phyloP scores from a whole-genome alignment of 805 yeast species.

The Lipomyces mesembrius region DNA sequence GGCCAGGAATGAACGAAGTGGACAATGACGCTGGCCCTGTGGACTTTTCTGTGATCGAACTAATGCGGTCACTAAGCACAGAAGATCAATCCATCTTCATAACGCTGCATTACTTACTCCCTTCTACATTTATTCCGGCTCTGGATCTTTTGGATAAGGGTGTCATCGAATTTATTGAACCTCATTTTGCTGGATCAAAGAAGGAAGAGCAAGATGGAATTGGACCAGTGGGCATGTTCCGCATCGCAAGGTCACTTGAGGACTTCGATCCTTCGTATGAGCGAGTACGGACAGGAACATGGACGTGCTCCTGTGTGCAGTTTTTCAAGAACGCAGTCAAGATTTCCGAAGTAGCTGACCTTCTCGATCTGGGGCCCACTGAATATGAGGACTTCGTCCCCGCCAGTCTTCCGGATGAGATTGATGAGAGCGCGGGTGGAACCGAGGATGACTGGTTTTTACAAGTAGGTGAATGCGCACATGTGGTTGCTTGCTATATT shows the following conservation, averaged over 20 bases:
- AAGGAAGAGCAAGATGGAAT: background rate
- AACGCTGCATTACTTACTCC: conserved; percentile 22
- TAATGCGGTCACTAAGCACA: background rate
- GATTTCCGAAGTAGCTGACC: conserved; percentile 7
- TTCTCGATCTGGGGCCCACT: background rate
- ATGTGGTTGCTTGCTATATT: conserved; percentile 24
- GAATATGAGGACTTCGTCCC: conserved; percentile 3
- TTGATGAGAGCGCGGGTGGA: background rate
- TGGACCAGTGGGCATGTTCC: background rate
- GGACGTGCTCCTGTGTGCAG: conserved; percentile 23
- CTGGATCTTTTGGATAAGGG: conserved; percentile 18
- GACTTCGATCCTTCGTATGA: background rate
- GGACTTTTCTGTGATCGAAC: background rate
- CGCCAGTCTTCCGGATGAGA: background rate
- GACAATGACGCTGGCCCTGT: background rate
- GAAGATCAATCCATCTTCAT: conserved; percentile 10
- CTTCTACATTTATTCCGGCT: conserved; percentile 19
- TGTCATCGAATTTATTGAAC: conserved; percentile 11
- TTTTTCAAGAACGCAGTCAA: conserved; percentile 17
- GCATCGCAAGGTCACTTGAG: background rate
- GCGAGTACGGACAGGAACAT: conserved; percentile 15
- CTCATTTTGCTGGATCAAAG: background rate
- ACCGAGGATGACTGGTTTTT: conserved; percentile 11
- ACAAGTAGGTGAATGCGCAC: conserved; percentile 22
- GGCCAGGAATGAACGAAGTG: background rate